Evolutionary conservation across 2,329 filamentous ascomycete genomes (phyloP).

Genomic region (Plenodomus tracheiphilus): DNA sequence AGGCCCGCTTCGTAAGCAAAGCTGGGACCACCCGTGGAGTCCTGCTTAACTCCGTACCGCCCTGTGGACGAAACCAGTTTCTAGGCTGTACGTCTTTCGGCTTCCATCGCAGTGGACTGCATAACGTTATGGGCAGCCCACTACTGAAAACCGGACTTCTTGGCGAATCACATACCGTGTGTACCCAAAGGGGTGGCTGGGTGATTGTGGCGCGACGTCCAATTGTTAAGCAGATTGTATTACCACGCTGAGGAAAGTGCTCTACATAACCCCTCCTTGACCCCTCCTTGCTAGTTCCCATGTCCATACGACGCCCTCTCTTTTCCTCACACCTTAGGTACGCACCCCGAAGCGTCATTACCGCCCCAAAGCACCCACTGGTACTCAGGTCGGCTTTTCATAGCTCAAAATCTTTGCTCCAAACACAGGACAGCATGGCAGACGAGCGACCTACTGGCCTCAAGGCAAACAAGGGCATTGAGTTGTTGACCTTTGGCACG

Average conservation of each 20-base stretch:
- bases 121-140: background rate
- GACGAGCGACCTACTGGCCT: conserved; percentile 56
- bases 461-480: conserved; percentile 65
- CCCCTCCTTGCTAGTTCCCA: conserved; percentile 10
- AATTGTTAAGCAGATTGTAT: conserved; percentile 13
- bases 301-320: conserved; percentile 26
- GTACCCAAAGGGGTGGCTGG: too few species aligned
- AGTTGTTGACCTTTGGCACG: conserved; percentile 62
- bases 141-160: background rate
- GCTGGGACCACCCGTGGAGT: too few species aligned
- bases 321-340: conserved; percentile 18
- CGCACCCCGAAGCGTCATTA: conserved; percentile 12
- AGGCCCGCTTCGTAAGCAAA: too few species aligned
- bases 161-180: background rate
- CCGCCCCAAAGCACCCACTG: conserved; percentile 13
- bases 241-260: background rate
- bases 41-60: too few species aligned
- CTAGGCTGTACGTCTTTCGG: too few species aligned
- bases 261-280: conserved; percentile 31
- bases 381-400: conserved; percentile 20
- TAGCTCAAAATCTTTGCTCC: conserved; percentile 19
- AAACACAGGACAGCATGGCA: conserved; percentile 28
- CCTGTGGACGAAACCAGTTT: too few species aligned
- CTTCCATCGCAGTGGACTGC: background rate
- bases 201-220: conserved; percentile 6